Evolutionary conservation across 1,284 basidiomycete genomes (phyloP).

Genomic region (Ceratobasidium sp.): DNA sequence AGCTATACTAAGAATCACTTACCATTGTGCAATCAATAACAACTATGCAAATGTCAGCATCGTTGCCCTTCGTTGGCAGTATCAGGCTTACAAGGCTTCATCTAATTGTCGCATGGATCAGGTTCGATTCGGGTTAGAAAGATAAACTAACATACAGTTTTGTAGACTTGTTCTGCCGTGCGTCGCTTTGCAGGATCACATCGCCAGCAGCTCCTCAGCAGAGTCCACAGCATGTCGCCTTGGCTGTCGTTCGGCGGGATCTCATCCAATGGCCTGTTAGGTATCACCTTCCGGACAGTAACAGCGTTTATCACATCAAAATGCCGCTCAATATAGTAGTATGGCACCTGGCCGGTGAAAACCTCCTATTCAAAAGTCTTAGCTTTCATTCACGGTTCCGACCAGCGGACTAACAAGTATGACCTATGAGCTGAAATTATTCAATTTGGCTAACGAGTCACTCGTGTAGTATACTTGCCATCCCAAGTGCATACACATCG

Average conservation of each 20-base stretch:
- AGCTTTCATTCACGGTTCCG: not conserved
- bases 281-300: not conserved
- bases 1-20: no score
- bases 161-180: not conserved
- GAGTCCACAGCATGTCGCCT: not conserved
- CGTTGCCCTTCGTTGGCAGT: no score
- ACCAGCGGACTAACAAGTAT: not conserved
- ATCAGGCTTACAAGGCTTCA: no score
- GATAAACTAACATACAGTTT: not conserved
- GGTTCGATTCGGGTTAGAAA: no score
- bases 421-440: not conserved
- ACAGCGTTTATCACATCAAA: not conserved
- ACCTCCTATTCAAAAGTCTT: not conserved
- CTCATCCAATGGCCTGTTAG: not conserved
- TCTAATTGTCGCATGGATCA: no score
- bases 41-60: no score
- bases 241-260: not conserved
- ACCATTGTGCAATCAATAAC: no score
- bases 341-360: not conserved
- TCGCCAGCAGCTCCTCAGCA: conserved; percentile 2
- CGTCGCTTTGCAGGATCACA: not conserved
- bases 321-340: not conserved
- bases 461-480: not conserved
- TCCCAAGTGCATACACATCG: conserved; percentile 31
- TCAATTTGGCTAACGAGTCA: not conserved